These are phyloP conservation scores for Cytospora schulzeri DNA, from an alignment of 2,329 filamentous ascomycete genomes.

Conservation along the genomic window DNA sequence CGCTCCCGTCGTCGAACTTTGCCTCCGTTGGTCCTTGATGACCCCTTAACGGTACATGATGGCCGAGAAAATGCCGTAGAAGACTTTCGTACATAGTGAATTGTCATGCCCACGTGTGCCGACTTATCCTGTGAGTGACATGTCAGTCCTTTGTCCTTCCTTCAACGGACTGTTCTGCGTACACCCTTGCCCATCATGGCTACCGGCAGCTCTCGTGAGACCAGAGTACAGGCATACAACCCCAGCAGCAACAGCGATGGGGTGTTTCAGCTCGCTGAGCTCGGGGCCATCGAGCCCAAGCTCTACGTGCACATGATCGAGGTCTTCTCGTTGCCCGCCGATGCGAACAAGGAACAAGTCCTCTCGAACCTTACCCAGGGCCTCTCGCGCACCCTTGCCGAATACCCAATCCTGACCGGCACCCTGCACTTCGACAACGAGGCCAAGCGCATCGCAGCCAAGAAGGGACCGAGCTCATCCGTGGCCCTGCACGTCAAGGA, in stretches of 20 bases:
- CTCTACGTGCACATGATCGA: slow-evolving; percentile 23
- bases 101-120: not conserved
- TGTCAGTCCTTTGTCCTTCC: not conserved
- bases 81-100: not conserved
- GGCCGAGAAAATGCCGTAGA: not conserved
- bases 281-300: slow-evolving; percentile 16
- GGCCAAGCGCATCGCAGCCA: slow-evolving; percentile 10
- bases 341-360: slow-evolving; percentile 9
- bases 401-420: slow-evolving; percentile 16
- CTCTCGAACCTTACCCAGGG: slow-evolving; percentile 1
- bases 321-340: slow-evolving; percentile 11
- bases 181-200: slow-evolving; percentile 6
- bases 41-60: not conserved
- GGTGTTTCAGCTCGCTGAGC: slow-evolving; percentile 16
- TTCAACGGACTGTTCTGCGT: not conserved
- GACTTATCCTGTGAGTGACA: slow-evolving; percentile 2
- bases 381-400: slow-evolving; percentile 14
- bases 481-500: slow-evolving; percentile 17
- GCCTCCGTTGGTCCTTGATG: not conserved
- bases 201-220: not conserved
- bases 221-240: slow-evolving; percentile 1
- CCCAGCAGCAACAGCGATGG: slow-evolving; percentile 6
- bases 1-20: not conserved
- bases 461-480: slow-evolving; percentile 1
- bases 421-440: slow-evolving; percentile 21